These are phyloP conservation scores for Phyllostachys edulis DNA, from an alignment of 176 grass and related monocot species.

Conservation along the genomic window DNA sequence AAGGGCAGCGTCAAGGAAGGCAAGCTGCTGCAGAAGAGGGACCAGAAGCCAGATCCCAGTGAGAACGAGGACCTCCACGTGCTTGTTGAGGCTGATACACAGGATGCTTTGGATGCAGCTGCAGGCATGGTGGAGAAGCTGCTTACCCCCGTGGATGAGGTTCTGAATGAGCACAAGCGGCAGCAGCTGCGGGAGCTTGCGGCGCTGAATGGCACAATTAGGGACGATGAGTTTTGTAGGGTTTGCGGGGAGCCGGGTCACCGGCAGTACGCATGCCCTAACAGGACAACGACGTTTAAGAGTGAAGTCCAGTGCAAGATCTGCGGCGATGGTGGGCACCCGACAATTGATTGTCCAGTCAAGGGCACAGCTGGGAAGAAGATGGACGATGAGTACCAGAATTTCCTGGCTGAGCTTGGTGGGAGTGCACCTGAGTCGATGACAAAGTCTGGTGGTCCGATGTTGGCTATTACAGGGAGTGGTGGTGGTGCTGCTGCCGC, in stretches of 20 bases:
- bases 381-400: slow-evolving; percentile 99
- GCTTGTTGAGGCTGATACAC: slow-evolving; percentile 86
- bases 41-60: slow-evolving; percentile 77
- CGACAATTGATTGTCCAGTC: slow-evolving; percentile 91
- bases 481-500: not conserved
- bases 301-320: slow-evolving; percentile 91
- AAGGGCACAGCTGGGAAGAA: slow-evolving; percentile 84
- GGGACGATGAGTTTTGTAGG: slow-evolving; percentile 94
- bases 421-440: slow-evolving; percentile 79
- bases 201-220: slow-evolving; percentile 87
- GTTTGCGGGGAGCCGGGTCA: slow-evolving; percentile 89
- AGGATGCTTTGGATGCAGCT: slow-evolving; percentile 76
- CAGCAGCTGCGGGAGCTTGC: slow-evolving; percentile 92
- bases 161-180: slow-evolving; percentile 95
- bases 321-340: slow-evolving; percentile 93
- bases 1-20: slow-evolving; percentile 97
- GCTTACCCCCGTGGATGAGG: slow-evolving; percentile 88
- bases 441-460: slow-evolving; percentile 60
- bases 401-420: slow-evolving; percentile 93
- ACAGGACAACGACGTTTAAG: slow-evolving; percentile 70
- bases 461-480: slow-evolving; percentile 57
- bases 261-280: slow-evolving; percentile 76
- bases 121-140: slow-evolving; percentile 97
- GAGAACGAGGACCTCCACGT: slow-evolving; percentile 97
- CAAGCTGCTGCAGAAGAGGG: slow-evolving; percentile 90